phyloP scores from a whole-genome alignment of 2,329 filamentous ascomycete genomes.

The Xylaria sp. region DNA sequence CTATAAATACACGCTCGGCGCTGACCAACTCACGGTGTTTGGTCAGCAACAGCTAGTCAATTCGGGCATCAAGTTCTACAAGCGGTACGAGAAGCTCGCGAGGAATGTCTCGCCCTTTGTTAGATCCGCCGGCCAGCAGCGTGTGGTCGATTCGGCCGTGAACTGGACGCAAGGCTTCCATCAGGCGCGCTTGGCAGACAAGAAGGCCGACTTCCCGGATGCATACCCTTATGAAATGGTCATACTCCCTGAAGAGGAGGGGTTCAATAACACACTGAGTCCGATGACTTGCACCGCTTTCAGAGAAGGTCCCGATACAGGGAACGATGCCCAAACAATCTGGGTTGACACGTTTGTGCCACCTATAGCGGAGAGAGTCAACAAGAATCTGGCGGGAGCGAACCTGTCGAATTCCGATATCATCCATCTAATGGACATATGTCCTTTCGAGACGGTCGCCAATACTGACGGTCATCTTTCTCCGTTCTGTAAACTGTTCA shows the following conservation, averaged over 20 bases:
- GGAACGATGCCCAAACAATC: slow-evolving; percentile 59
- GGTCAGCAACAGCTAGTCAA: slow-evolving; percentile 76
- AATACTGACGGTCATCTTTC: slow-evolving; percentile 66
- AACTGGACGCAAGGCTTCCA: slow-evolving; percentile 83
- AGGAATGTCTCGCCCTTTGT: slow-evolving; percentile 71
- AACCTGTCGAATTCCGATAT: slow-evolving; percentile 71
- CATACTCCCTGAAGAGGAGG: slow-evolving; percentile 73
- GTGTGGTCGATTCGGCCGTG: slow-evolving; percentile 78
- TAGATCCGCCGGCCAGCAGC: slow-evolving; percentile 73
- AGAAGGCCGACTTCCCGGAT: slow-evolving; percentile 54
- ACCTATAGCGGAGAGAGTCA: slow-evolving; percentile 74
- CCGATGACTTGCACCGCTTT: slow-evolving; percentile 78
- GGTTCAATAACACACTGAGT: slow-evolving; percentile 83
- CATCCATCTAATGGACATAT: slow-evolving; percentile 85
- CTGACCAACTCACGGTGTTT: slow-evolving; percentile 74
- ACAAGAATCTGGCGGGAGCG: slow-evolving; percentile 72
- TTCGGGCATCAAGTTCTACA: slow-evolving; percentile 80
- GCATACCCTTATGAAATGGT: slow-evolving; percentile 66
- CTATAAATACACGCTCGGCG: slow-evolving; percentile 76
- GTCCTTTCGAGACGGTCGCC: slow-evolving; percentile 84
- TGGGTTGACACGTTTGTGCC: slow-evolving; percentile 74
- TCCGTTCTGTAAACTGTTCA: slow-evolving; percentile 81
- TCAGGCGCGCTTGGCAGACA: slow-evolving; percentile 55
- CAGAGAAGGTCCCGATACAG: slow-evolving; percentile 66
- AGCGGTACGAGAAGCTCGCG: slow-evolving; percentile 74